phyloP scores from a whole-genome alignment of 345 rosid genomes.

The Eucalyptus pumila region DNA sequence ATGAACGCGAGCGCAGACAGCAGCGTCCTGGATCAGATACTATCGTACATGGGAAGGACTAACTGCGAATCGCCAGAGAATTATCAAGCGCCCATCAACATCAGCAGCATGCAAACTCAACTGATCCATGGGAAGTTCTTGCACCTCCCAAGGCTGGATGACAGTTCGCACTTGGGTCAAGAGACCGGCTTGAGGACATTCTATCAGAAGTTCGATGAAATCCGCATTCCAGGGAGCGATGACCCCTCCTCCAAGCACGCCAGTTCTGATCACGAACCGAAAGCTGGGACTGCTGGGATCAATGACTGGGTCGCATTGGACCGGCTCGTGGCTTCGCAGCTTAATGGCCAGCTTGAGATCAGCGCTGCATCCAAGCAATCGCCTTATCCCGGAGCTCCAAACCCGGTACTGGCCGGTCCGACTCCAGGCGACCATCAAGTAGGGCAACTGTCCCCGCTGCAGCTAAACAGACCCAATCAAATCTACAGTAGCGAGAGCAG shows the following conservation, averaged over 20 bases:
- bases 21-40: constrained; percentile 55
- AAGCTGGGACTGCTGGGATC: neutral
- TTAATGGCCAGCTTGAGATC: constrained; percentile 49
- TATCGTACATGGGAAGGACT: constrained; percentile 55
- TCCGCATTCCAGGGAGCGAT: constrained; percentile 8
- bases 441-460: neutral
- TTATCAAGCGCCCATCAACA: neutral
- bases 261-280: neutral
- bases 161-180: neutral
- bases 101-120: constrained; percentile 6
- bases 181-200: neutral
- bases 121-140: constrained; percentile 27
- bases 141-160: constrained; percentile 68
- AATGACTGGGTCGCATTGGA: constrained; percentile 80
- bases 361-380: constrained; percentile 16
- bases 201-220: constrained; percentile 21
- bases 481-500: constrained; percentile 1
- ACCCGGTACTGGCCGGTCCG: neutral
- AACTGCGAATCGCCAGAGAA: neutral
- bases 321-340: constrained; percentile 85
- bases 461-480: neutral
- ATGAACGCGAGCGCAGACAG: constrained; percentile 8
- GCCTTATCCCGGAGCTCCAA: neutral
- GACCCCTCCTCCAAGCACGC: neutral
- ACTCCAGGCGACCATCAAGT: neutral